phyloP scores from a whole-genome alignment of 192 early-diverging fungal genomes.

The Entophlyctis luteolus region DNA sequence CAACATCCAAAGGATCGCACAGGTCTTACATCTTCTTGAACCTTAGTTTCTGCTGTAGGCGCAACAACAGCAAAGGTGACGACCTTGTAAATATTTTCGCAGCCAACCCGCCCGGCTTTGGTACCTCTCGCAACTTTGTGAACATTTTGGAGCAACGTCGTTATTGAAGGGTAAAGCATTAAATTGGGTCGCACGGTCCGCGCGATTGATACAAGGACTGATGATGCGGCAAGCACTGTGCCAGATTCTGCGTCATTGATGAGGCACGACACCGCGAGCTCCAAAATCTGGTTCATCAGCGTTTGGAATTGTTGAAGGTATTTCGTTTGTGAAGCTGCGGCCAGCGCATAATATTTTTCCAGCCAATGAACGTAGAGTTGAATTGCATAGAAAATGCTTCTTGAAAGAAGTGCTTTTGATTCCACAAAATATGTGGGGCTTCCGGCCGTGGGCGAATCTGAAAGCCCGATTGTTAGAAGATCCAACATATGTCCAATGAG shows the following conservation, averaged over 20 bases:
- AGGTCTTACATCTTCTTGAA: slow-evolving; percentile 2
- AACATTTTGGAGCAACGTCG: background rate
- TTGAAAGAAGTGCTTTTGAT: background rate
- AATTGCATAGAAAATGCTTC: background rate
- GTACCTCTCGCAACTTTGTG: background rate
- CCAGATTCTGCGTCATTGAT: background rate
- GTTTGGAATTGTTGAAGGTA: background rate
- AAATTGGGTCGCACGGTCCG: slow-evolving; percentile 14
- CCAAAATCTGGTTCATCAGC: background rate
- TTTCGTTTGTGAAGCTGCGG: background rate
- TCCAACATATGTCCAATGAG: background rate
- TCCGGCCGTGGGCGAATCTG: background rate
- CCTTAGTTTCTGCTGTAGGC: background rate
- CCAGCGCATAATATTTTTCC: background rate
- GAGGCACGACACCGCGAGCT: background rate
- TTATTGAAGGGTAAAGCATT: slow-evolving; percentile 4
- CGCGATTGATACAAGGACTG: slow-evolving; percentile 10
- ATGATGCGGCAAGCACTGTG: background rate
- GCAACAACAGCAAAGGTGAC: slow-evolving; percentile 10
- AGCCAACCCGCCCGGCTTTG: background rate
- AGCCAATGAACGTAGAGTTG: slow-evolving; percentile 15
- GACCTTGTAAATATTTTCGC: slow-evolving; percentile 14
- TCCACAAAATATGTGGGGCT: background rate
- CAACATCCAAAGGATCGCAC: background rate
- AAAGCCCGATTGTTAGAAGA: background rate